phyloP scores from a whole-genome alignment of 2,329 filamentous ascomycete genomes.

The Penicillium griseofulvum region DNA sequence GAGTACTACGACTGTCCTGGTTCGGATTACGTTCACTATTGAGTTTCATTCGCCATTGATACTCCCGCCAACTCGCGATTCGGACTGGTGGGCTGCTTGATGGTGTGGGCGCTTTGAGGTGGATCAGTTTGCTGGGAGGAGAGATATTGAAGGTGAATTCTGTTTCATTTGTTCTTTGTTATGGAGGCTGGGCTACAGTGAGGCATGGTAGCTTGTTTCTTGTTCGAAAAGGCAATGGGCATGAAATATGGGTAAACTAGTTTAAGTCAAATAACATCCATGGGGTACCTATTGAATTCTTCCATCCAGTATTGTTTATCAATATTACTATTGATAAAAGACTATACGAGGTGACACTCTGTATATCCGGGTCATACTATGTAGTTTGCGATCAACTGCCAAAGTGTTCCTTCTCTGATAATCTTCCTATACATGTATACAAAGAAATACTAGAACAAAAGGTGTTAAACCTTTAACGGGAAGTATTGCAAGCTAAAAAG shows the following conservation, averaged over 20 bases:
- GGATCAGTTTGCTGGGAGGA: not conserved
- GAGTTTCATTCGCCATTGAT: not conserved
- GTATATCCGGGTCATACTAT: not conserved
- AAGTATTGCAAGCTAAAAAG: not conserved
- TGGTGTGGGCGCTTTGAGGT: not conserved
- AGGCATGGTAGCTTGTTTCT: not conserved
- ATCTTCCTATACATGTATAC: not conserved
- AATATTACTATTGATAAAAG: not conserved
- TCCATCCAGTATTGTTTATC: not conserved
- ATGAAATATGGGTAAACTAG: not conserved
- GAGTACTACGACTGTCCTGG: constrained; percentile 5
- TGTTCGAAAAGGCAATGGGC: not conserved
- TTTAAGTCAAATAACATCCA: not conserved
- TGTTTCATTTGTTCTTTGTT: not conserved
- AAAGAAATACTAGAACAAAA: not conserved
- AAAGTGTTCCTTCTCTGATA: not conserved
- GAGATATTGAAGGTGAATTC: not conserved
- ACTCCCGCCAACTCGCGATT: not conserved
- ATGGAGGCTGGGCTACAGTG: not conserved
- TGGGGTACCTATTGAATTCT: not conserved
- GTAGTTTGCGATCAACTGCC: not conserved
- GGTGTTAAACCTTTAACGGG: not conserved
- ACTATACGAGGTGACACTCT: not conserved
- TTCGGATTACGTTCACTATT: not conserved
- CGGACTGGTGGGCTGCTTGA: not conserved